Evolutionary conservation across 1,139 yeast species (phyloP).

Genomic region (Blastobotrys niveus): DNA sequence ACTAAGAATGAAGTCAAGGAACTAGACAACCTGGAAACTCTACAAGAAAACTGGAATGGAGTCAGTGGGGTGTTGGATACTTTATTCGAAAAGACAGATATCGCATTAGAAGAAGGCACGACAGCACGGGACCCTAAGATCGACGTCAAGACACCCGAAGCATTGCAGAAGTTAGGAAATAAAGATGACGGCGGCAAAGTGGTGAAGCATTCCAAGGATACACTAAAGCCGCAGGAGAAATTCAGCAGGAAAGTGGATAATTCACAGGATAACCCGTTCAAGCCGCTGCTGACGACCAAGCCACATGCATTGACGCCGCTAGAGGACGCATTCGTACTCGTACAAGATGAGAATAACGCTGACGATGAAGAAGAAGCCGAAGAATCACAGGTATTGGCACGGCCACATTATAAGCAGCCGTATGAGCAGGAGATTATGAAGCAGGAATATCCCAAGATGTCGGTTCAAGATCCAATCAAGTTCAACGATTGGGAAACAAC

Average conservation of each 20-base stretch:
- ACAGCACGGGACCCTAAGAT: not conserved
- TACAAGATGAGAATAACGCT: conserved; percentile 34
- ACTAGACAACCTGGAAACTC: conserved; percentile 39
- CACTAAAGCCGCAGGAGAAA: conserved; percentile 65
- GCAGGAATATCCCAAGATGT: conserved; percentile 60
- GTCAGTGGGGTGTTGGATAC: conserved; percentile 61
- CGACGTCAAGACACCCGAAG: conserved; percentile 35
- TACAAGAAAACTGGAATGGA: conserved; percentile 54
- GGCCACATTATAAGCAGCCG: conserved; percentile 73
- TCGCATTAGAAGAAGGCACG: conserved; percentile 48
- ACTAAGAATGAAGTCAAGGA: conserved; percentile 35
- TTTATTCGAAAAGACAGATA: conserved; percentile 69
- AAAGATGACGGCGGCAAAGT: conserved; percentile 20
- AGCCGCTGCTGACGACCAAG: conserved; percentile 61
- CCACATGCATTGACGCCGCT: conserved; percentile 62
- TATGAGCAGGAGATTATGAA: conserved; percentile 68
- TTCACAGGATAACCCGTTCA: conserved; percentile 63
- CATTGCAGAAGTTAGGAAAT: conserved; percentile 43
- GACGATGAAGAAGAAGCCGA: conserved; percentile 17
- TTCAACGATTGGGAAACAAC: conserved; percentile 62
- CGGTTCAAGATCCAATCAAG: conserved; percentile 46
- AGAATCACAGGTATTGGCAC: conserved; percentile 35
- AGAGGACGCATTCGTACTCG: conserved; percentile 45
- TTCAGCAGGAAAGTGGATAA: conserved; percentile 64
- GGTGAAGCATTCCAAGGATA: conserved; percentile 35